These are phyloP conservation scores for Talaromyces ruber DNA, from an alignment of 495 filamentous ascomycete species.

Conservation along the genomic window DNA sequence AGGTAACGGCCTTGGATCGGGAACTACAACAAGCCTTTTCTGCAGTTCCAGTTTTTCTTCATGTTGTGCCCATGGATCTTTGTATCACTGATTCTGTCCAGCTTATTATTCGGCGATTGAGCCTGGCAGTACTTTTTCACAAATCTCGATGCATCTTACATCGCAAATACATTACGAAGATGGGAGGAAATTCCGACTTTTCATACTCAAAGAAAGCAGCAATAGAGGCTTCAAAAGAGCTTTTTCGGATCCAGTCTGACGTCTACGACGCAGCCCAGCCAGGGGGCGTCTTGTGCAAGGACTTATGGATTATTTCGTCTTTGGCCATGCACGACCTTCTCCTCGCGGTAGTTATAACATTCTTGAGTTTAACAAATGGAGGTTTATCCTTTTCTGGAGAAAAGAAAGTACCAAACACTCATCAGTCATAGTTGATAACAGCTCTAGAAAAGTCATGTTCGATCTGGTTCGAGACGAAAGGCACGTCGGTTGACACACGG, in stretches of 20 bases:
- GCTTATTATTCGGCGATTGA: constrained; percentile 73
- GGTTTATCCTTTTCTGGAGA: constrained; percentile 5
- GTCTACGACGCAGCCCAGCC: constrained; percentile 67
- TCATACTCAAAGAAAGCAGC: constrained; percentile 69
- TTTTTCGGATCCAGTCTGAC: constrained; percentile 69
- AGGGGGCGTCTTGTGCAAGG: constrained; percentile 58
- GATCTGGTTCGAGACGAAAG: constrained; percentile 62
- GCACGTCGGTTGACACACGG: constrained; percentile 67
- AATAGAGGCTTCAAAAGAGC: constrained; percentile 67
- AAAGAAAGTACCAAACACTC: constrained; percentile 3
- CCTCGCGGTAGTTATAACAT: constrained; percentile 81
- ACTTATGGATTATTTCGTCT: constrained; percentile 71
- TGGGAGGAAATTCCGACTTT: constrained; percentile 60
- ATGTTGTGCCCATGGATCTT: constrained; percentile 60
- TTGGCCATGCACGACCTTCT: constrained; percentile 76
- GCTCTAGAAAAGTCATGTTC: constrained; percentile 57
- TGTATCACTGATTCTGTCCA: constrained; percentile 66
- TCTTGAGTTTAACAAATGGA: constrained; percentile 53
- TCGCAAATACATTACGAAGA: constrained; percentile 67
- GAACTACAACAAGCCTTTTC: constrained; percentile 59
- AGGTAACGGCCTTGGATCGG: constrained; percentile 67
- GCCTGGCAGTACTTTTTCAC: constrained; percentile 70
- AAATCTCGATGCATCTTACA: constrained; percentile 79
- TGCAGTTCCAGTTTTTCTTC: constrained; percentile 60
- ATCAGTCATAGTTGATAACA: constrained; percentile 34